These are phyloP conservation scores for Mrakiaceae sp. DNA, from an alignment of 1,284 basidiomycete species.

Conservation along the genomic window DNA sequence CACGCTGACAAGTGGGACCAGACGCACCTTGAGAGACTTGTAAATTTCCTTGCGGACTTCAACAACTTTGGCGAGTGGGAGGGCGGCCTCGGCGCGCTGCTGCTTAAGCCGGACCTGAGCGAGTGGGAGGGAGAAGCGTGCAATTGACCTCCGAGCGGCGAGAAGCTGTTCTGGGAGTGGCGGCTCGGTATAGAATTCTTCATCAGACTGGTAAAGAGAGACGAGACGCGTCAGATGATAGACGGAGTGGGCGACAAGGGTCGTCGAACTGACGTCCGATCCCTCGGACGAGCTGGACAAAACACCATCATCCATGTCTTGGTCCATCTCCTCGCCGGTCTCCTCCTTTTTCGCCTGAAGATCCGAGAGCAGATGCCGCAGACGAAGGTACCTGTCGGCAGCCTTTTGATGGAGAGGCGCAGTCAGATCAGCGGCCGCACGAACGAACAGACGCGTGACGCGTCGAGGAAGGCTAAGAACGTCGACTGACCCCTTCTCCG, in stretches of 20 bases:
- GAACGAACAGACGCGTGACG: not conserved
- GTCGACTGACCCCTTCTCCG: slow-evolving; percentile 71
- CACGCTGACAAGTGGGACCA: not conserved
- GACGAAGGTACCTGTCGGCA: slow-evolving; percentile 67
- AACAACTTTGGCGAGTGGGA: slow-evolving; percentile 82
- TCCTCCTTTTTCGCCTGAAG: slow-evolving; percentile 62
- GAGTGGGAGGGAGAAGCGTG: slow-evolving; percentile 64
- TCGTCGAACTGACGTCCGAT: slow-evolving; percentile 45
- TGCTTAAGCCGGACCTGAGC: slow-evolving; percentile 16
- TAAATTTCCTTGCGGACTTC: slow-evolving; percentile 84
- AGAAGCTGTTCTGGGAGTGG: slow-evolving; percentile 69
- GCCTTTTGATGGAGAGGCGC: slow-evolving; percentile 26
- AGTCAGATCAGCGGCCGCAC: not conserved
- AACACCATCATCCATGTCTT: slow-evolving; percentile 38
- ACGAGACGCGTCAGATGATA: not conserved
- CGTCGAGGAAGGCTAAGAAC: not conserved
- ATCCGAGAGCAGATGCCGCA: slow-evolving; percentile 84
- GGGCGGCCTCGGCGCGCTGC: slow-evolving; percentile 74
- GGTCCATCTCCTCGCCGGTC: slow-evolving; percentile 45
- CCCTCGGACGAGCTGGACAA: slow-evolving; percentile 44
- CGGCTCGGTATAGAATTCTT: slow-evolving; percentile 86
- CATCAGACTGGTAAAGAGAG: slow-evolving; percentile 45
- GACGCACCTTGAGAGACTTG: slow-evolving; percentile 68
- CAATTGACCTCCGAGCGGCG: slow-evolving; percentile 68
- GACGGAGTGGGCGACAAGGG: not conserved